Evolutionary conservation across 2,329 filamentous ascomycete species (phyloP), one percentile per base, ranked within the genome.

Genomic region (Bipolaris gigantea): DNA sequence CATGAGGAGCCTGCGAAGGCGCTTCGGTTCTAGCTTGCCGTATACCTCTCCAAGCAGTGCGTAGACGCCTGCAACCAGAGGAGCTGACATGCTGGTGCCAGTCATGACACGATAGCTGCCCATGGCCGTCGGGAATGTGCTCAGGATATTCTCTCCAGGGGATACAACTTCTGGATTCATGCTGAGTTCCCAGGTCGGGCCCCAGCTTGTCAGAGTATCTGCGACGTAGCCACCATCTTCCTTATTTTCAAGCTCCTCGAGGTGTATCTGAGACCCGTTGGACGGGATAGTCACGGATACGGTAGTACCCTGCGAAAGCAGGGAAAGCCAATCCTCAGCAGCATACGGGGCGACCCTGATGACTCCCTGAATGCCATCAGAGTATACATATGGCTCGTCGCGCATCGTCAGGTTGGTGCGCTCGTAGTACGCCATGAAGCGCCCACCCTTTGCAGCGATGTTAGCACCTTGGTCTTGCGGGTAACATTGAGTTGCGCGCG

Each of bases 121-220:
- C 30, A 71, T 65, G 3, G 76, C 66, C 0, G 81, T 83, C 5
- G 59, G 61, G 58, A 76, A 86, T 0, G 83, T 86, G 9, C 83
- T 85, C 23, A 87, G 70, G 41, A 87, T 85, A 46, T 77, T 77
- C 43, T 82, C 82, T 33, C 84, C 83, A 2, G 83, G 80, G 1
- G 81, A 75, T n/a, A 78, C 80, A 38, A 85, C 69, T 60, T 85
- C 78, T 0, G 83, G 83, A 69, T 84, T 84, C 43, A 82, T 69
- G 41, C 81, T 78, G 58, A 83, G 75, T 63, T 87, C 83, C 67
- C 79, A 86, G 2, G 80, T 84, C 2, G 85, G 85, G 7, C 84
- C 84, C 84, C 84, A 87, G 5, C 79, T 81, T 38, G 81, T 56
- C 19, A 63, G 21, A 2, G 16, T 34, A 6, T 55, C 25, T 10